These are phyloP conservation scores for Rhododendron vialii DNA, from an alignment of 148 eudicot genomes.

Conservation along the genomic window DNA sequence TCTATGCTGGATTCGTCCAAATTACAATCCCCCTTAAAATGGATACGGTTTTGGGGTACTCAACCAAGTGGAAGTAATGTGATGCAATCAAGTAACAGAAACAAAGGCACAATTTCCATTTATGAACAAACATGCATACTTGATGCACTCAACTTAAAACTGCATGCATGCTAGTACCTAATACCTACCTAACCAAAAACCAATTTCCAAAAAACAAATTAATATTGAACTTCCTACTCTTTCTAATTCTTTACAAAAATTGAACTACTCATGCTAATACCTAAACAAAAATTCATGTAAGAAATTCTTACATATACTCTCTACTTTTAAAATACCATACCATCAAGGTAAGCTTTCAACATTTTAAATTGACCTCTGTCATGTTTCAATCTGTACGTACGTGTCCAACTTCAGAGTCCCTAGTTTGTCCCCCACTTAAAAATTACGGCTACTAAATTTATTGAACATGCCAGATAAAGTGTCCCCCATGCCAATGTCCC, in stretches of 20 bases:
- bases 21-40: constrained; percentile 9
- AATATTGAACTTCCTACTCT: too few species aligned
- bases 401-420: too few species aligned
- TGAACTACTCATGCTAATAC: not conserved
- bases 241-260: too few species aligned
- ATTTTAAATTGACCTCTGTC: too few species aligned
- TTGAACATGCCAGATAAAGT: not conserved
- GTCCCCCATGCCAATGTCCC: not conserved
- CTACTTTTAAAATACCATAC: too few species aligned
- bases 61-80: constrained; percentile 15
- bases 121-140: not conserved
- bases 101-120: not conserved
- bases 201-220: too few species aligned
- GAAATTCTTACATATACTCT: too few species aligned
- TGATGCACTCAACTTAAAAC: not conserved
- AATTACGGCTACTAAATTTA: too few species aligned
- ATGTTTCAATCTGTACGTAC: too few species aligned
- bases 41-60: not conserved
- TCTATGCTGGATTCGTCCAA: constrained; percentile 17
- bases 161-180: not conserved
- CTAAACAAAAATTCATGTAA: too few species aligned
- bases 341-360: too few species aligned
- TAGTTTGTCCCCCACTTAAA: not conserved
- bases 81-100: constrained; percentile 25
- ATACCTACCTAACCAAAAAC: not conserved